Base-by-base conservation (phyloP, 2,329 filamentous ascomycete species). In the Aureobasidium melanogenum region DNA sequence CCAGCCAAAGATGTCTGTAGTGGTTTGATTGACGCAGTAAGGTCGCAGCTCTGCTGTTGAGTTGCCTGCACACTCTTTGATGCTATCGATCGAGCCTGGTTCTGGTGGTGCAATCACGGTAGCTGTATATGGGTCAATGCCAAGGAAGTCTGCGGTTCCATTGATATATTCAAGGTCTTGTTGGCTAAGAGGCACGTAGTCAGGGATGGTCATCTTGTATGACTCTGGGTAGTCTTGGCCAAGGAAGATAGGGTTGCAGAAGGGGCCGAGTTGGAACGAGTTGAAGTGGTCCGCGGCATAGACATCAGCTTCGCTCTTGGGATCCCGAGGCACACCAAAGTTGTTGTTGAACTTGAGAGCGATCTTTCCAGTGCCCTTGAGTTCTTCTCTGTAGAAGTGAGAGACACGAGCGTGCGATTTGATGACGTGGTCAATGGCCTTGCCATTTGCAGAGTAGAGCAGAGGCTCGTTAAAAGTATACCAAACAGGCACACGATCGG, bases 161-260 rank as follows among this genome's bases (percentile, higher is more conserved):
- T 65, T 65, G 39, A 68, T 67, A 46, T 64, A 66, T 7, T 59
- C 61, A 1, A 85, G 72, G 41, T 87, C 75, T 2, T 73, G 71
- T 0, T 74, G 64, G 0, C 73, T 82, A 32, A 86, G 70, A 0
- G 77, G 76, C 2, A 79, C 73, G n/a, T 79, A 75, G 17, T 77
- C 75, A 0, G 73, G 69, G 2, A 79, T 71, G 0, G 79, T 80
- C 19, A 74, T 72, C 51, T 79, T 78, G 60, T 77, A 74, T 17
- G 71, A 74, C 22, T 75, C 73, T 0, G 81, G 80, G 55, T 82
- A 83, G 62, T 82, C 78, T 54, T 74, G 66, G 2, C 79, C 77
- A 0, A 83, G 74, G 65, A 78, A 82, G 24, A 83, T 76, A 0
- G 81, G 80, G 65, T 82, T 80, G n/a, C 75, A 74, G 63, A 82